phyloP scores from a whole-genome alignment of 2,329 filamentous ascomycete genomes.

The Botryotinia narcissicola region DNA sequence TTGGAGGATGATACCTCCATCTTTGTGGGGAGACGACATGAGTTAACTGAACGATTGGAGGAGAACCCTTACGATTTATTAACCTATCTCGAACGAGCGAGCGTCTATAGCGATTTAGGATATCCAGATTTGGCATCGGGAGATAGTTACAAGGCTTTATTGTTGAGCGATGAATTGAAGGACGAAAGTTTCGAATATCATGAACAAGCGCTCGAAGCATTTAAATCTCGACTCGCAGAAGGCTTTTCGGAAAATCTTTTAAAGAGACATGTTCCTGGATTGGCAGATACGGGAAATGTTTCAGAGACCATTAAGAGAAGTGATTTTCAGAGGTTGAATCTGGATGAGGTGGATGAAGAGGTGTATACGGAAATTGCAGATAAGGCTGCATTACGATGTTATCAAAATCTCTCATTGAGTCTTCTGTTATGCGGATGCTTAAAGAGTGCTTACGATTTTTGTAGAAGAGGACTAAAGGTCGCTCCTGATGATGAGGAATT shows the following conservation, averaged over 20 bases:
- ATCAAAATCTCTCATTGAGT: conserved; percentile 56
- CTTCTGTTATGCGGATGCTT: conserved; percentile 66
- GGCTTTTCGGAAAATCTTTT: conserved; percentile 46
- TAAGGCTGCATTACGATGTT: conserved; percentile 55
- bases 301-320: conserved; percentile 19
- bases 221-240: conserved; percentile 26
- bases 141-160: conserved; percentile 86
- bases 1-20: conserved; percentile 29
- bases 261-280: conserved; percentile 22
- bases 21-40: conserved; percentile 54
- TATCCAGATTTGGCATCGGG: conserved; percentile 89
- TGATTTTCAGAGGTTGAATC: conserved; percentile 27
- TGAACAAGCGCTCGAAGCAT: conserved; percentile 55
- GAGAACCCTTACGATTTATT: conserved; percentile 59
- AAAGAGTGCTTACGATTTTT: conserved; percentile 65
- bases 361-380: conserved; percentile 45
- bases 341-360: conserved; percentile 40
- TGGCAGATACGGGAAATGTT: conserved; percentile 26
- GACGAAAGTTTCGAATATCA: conserved; percentile 84
- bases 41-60: conserved; percentile 54
- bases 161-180: conserved; percentile 76
- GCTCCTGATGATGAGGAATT: conserved; percentile 57
- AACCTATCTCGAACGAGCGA: conserved; percentile 66
- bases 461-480: conserved; percentile 56
- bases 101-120: conserved; percentile 68